These are phyloP conservation scores for Mitragyna speciosa DNA, from an alignment of 257 asterid genomes.

Conservation along the genomic window DNA sequence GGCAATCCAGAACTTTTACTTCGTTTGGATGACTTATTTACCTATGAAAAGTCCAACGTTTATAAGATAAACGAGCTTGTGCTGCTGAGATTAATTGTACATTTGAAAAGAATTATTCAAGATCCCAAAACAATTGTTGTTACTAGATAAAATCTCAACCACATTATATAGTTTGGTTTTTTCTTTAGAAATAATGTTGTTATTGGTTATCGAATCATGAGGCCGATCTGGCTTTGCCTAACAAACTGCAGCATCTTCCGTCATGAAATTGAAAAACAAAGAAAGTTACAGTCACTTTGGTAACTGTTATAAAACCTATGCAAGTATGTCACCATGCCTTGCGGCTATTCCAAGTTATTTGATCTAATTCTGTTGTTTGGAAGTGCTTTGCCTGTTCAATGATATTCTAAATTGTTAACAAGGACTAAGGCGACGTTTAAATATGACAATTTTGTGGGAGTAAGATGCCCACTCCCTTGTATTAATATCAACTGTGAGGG, in stretches of 20 bases:
- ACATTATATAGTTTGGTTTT: not conserved
- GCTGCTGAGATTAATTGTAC: not conserved
- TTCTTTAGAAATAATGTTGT: not conserved
- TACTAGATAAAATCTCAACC: not conserved
- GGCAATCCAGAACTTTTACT: not conserved
- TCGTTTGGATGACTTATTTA: not conserved
- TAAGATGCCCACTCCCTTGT: not conserved
- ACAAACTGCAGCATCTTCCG: not conserved
- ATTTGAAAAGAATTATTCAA: not conserved
- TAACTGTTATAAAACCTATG: not conserved
- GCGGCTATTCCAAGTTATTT: not conserved
- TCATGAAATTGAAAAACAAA: not conserved
- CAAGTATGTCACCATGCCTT: not conserved
- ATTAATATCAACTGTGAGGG: too few species aligned
- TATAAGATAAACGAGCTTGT: not conserved
- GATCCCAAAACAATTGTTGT: not conserved
- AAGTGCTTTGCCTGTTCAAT: not conserved
- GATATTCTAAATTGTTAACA: too few species aligned
- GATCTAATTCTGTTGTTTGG: not conserved
- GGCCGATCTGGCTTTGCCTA: not conserved
- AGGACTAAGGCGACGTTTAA: not conserved
- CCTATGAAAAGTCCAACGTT: not conserved
- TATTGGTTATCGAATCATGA: too few species aligned
- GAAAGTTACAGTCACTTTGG: not conserved
- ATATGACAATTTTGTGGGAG: not conserved